These are phyloP conservation scores for Termitomyces sp. DNA, from an alignment of 768 basidiomycete species.

Conservation along the genomic window DNA sequence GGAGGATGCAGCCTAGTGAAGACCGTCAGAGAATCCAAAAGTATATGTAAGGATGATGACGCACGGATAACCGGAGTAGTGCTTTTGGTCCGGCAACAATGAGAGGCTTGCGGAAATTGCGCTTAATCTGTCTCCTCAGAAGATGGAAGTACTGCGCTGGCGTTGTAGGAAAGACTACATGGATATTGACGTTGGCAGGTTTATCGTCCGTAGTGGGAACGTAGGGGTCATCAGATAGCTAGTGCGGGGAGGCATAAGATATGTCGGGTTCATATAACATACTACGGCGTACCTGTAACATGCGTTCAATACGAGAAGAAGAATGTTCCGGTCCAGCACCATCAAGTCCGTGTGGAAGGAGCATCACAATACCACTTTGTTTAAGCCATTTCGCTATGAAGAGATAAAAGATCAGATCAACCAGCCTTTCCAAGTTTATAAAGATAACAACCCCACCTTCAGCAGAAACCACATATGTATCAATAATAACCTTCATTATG, in stretches of 20 bases:
- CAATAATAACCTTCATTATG: constrained; percentile 67
- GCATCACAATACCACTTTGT: constrained; percentile 84
- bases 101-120: constrained; percentile 86
- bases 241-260: not conserved
- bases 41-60: not conserved
- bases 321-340: constrained; percentile 95
- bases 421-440: not conserved
- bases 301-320: constrained; percentile 81
- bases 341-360: constrained; percentile 87
- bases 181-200: constrained; percentile 72
- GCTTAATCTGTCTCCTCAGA: constrained; percentile 77
- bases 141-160: constrained; percentile 93
- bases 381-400: constrained; percentile 84
- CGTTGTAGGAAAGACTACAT: constrained; percentile 82
- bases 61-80: constrained; percentile 70
- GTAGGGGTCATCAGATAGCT: constrained; percentile 80
- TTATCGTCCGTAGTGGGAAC: constrained; percentile 22
- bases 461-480: constrained; percentile 81
- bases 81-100: constrained; percentile 85
- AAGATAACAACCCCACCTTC: constrained; percentile 55
- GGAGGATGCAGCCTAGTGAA: constrained; percentile 67
- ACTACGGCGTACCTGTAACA: constrained; percentile 65
- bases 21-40: not conserved
- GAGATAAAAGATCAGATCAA: not conserved
- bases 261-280: too few relatives aligned